Evolutionary conservation across 2,329 filamentous ascomycete genomes (phyloP).

Genomic region (Chalaropsis thielavioides): DNA sequence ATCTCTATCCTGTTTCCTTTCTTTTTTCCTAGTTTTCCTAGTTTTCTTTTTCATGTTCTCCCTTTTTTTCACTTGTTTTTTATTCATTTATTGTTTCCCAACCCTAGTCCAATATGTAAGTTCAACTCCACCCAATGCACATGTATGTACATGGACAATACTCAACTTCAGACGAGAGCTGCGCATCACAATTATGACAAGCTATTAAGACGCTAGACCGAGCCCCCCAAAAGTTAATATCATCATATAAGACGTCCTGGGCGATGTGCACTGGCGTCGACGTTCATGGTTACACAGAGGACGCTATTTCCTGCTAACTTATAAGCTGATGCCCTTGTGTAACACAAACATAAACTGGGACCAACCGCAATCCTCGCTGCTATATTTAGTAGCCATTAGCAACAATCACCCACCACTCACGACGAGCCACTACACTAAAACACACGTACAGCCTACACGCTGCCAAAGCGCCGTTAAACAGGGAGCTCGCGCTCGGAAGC

Average conservation of each 20-base stretch:
- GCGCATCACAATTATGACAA: conserved; percentile 2
- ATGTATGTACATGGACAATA: not conserved
- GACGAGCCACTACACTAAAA: not conserved
- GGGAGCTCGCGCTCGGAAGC: not conserved
- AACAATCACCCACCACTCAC: not conserved
- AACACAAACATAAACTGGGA: not conserved
- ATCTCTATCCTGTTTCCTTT: not conserved
- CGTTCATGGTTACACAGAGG: not conserved
- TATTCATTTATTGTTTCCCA: not conserved
- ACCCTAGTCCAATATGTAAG: not conserved
- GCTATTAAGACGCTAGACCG: not conserved
- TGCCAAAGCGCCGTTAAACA: not conserved
- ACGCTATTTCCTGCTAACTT: not conserved
- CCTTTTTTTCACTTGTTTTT: not conserved
- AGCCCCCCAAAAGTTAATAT: not conserved
- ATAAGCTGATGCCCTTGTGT: not conserved
- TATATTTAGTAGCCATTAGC: not conserved
- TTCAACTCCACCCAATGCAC: not conserved
- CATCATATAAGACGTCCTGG: not conserved
- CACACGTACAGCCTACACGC: not conserved
- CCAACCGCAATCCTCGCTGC: not conserved
- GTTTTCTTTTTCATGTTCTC: not conserved
- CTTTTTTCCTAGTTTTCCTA: not conserved
- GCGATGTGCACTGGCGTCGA: not conserved
- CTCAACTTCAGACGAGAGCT: conserved; percentile 2